Conservation (phyloP, 768 basidiomycete species). For the Hygrocybe punicea region DNA sequence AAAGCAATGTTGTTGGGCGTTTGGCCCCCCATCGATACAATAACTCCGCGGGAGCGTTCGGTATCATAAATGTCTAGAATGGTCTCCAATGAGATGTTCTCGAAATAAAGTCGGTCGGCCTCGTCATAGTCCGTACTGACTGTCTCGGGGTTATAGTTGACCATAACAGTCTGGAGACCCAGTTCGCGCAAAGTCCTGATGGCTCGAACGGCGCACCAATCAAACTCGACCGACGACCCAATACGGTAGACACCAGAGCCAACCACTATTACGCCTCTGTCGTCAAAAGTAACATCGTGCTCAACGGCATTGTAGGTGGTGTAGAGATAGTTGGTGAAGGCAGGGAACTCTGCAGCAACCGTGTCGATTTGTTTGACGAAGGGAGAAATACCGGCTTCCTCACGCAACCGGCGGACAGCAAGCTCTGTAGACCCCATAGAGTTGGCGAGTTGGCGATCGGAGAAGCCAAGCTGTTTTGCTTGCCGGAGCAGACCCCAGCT, state of each 20-base stretch:
- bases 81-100: slow-evolving; percentile 95
- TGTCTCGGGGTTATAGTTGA: slow-evolving; percentile 99
- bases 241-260: slow-evolving; percentile 99
- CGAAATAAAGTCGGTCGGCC: slow-evolving; percentile 96
- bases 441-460: slow-evolving; percentile 82
- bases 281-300: slow-evolving; percentile 85
- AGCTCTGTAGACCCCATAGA: slow-evolving; percentile 89
- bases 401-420: slow-evolving; percentile 84
- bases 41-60: slow-evolving; percentile 85
- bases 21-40: slow-evolving; percentile 97
- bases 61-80: slow-evolving; percentile 95
- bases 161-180: slow-evolving; percentile 94
- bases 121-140: slow-evolving; percentile 99
- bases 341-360: slow-evolving; percentile 97
- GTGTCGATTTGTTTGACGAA: slow-evolving; percentile 99
- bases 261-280: slow-evolving; percentile 93
- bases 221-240: slow-evolving; percentile 98
- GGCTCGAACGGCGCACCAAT: slow-evolving; percentile 98
- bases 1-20: slow-evolving; percentile 98
- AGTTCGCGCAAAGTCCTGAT: slow-evolving; percentile 95
- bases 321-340: slow-evolving; percentile 98
- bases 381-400: slow-evolving; percentile 77
- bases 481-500: slow-evolving; percentile 61
- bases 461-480: slow-evolving; percentile 94
- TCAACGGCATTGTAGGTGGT: slow-evolving; percentile 96